A percentile compares a stretch with the other conserved stretches of the same genome.
phyloP scores from a whole-genome alignment of 2,329 filamentous ascomycete genomes.

The Cytospora schulzeri region DNA sequence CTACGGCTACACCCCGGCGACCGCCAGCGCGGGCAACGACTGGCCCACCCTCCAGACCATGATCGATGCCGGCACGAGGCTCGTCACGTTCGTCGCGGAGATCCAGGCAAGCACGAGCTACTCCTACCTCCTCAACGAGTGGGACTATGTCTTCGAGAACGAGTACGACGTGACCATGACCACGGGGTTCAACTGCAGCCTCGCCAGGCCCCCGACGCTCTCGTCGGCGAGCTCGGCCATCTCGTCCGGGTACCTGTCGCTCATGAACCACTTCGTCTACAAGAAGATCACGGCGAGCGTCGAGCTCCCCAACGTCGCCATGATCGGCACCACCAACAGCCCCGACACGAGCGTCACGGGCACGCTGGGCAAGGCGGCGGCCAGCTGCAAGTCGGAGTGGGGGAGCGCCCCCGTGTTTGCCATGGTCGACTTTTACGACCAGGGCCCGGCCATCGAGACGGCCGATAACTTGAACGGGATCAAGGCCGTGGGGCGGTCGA shows the following conservation, averaged over 20 bases:
- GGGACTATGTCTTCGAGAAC: constrained; percentile 72
- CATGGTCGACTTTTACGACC: constrained; percentile 79
- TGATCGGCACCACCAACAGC: constrained; percentile 67
- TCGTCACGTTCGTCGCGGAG: constrained; percentile 70
- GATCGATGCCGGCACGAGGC: constrained; percentile 64
- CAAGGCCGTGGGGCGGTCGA: constrained; percentile 31
- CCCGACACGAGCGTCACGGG: constrained; percentile 56
- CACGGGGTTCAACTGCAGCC: constrained; percentile 70
- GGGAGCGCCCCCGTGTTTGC: constrained; percentile 69
- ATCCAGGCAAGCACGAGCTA: constrained; percentile 43
- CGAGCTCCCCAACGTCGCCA: constrained; percentile 61
- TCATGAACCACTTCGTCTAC: constrained; percentile 84
- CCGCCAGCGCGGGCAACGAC: constrained; percentile 43
- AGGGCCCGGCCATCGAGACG: constrained; percentile 68
- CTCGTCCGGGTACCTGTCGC: constrained; percentile 61
- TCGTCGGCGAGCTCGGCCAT: constrained; percentile 55
- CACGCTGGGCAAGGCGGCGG: constrained; percentile 55
- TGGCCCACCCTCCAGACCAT: constrained; percentile 76
- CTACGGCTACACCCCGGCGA: constrained; percentile 60
- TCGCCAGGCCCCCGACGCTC: constrained; percentile 64
- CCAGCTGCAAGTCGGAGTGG: constrained; percentile 59
- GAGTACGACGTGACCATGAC: constrained; percentile 64
- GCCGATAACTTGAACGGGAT: constrained; percentile 69
- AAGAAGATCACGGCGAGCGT: constrained; percentile 55
- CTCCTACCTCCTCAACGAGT: constrained; percentile 66